Percentiles rank a stretch among this genome's conserved stretches.
Evolutionary conservation across 176 grass and related monocot genomes (phyloP).

Genomic region (Juncus effusus): DNA sequence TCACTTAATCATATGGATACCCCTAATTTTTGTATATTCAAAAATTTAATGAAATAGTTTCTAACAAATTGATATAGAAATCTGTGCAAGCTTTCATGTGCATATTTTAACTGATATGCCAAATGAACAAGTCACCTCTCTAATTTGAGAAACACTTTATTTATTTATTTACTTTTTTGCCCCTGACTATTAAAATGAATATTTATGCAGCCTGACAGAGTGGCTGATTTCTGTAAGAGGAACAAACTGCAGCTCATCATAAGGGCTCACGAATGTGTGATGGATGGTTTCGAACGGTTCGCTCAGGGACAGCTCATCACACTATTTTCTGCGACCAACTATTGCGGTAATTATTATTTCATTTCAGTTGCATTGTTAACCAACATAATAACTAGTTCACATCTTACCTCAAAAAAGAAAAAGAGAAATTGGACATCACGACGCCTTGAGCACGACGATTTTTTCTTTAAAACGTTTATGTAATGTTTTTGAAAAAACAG

Average conservation of each 20-base stretch:
- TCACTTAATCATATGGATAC: slow-evolving; percentile 1
- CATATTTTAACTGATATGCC: too few species aligned
- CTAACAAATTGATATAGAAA: too few species aligned
- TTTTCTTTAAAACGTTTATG: too few species aligned
- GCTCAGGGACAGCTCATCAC: slow-evolving; percentile 91
- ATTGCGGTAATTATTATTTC: slow-evolving; percentile 67
- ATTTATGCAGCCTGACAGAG: slow-evolving; percentile 70
- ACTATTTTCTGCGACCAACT: slow-evolving; percentile 99
- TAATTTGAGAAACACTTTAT: too few species aligned
- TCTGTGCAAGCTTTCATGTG: too few species aligned
- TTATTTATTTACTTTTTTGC: slow-evolving; percentile 9
- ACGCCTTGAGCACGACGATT: too few species aligned
- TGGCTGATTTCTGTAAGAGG: slow-evolving; percentile 91
- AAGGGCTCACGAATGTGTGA: slow-evolving; percentile 97
- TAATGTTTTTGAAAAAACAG: too few species aligned
- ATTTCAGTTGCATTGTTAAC: background rate
- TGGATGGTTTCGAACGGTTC: slow-evolving; percentile 99
- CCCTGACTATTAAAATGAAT: slow-evolving; percentile 7
- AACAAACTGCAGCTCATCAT: slow-evolving; percentile 94
- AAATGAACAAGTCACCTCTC: too few species aligned
- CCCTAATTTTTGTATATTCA: background rate
- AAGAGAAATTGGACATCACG: too few species aligned
- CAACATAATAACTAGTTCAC: too few species aligned
- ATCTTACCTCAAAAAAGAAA: too few species aligned
- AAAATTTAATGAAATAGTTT: too few species aligned